phyloP scores from a whole-genome alignment of 73 alveolate species.

The Stentor coeruleus region DNA sequence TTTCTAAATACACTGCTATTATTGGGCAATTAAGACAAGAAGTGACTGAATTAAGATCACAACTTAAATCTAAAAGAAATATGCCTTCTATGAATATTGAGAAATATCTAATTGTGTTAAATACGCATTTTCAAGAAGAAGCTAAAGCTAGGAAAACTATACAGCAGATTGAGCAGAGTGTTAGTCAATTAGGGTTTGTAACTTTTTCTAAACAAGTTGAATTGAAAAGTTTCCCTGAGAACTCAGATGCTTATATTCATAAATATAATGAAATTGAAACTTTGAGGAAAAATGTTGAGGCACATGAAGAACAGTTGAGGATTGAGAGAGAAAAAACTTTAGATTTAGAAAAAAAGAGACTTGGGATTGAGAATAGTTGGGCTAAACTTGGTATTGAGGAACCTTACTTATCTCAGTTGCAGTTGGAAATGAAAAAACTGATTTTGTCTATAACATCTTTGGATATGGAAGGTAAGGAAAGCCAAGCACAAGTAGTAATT shows the following conservation, averaged over 20 bases:
- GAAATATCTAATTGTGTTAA: conserved; percentile 1
- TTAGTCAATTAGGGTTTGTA: neutral
- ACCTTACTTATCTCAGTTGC: neutral
- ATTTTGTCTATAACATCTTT: neutral
- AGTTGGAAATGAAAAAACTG: neutral
- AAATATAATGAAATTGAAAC: neutral
- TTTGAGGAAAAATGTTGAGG: neutral
- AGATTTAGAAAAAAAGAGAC: neutral
- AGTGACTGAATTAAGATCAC: neutral
- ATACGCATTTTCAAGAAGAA: neutral
- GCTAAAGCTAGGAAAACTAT: conserved; percentile 1
- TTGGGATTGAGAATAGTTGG: neutral
- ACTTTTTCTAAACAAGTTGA: neutral
- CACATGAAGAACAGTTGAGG: neutral
- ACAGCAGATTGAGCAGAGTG: neutral
- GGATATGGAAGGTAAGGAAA: neutral
- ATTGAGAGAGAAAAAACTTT: neutral
- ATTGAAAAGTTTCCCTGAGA: neutral
- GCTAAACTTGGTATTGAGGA: neutral
- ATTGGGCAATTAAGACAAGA: conserved; percentile 61
- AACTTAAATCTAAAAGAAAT: neutral
- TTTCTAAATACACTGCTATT: conserved; percentile 84
- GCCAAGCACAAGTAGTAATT: neutral
- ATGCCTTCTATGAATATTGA: neutral
- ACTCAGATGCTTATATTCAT: neutral